These are phyloP conservation scores for Colletotrichum truncatum DNA, from an alignment of 2,329 filamentous ascomycete genomes.

Conservation along the genomic window DNA sequence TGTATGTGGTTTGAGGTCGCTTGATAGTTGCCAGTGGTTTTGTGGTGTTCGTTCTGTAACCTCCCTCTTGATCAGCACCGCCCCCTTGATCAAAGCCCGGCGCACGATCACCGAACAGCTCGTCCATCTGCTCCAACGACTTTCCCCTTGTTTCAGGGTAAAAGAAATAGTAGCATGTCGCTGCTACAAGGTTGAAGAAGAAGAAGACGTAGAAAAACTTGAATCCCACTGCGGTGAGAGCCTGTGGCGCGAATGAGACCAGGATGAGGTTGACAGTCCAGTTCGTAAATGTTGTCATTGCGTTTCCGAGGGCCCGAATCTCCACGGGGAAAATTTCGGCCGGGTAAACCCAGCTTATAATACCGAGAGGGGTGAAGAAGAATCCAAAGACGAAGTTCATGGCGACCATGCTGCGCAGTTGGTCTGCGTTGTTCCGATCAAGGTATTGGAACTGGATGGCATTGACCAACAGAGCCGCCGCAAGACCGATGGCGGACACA, in stretches of 20 bases:
- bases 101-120: conserved; percentile 40
- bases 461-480: conserved; percentile 38
- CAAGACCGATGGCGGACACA: conserved; percentile 42
- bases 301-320: conserved; percentile 39
- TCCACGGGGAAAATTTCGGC: conserved; percentile 50
- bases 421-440: conserved; percentile 34
- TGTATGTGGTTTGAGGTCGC: too few relatives aligned
- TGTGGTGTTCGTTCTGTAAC: too few relatives aligned
- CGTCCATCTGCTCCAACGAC: conserved; percentile 46
- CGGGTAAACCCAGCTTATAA: conserved; percentile 52
- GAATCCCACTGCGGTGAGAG: conserved; percentile 51
- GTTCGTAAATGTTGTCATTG: conserved; percentile 40
- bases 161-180: conserved; percentile 36
- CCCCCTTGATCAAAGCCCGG: background rate
- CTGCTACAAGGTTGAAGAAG: conserved; percentile 35
- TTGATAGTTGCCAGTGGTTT: too few relatives aligned
- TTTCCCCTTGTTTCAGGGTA: conserved; percentile 44
- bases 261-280: conserved; percentile 52
- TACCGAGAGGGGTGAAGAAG: conserved; percentile 46
- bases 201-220: conserved; percentile 50
- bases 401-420: conserved; percentile 39
- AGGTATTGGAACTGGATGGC: conserved; percentile 39
- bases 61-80: too few relatives aligned
- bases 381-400: conserved; percentile 46
- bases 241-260: conserved; percentile 57